These are phyloP conservation scores for Starmerella riodocensis DNA, from an alignment of 805 yeast genomes.

Conservation along the genomic window DNA sequence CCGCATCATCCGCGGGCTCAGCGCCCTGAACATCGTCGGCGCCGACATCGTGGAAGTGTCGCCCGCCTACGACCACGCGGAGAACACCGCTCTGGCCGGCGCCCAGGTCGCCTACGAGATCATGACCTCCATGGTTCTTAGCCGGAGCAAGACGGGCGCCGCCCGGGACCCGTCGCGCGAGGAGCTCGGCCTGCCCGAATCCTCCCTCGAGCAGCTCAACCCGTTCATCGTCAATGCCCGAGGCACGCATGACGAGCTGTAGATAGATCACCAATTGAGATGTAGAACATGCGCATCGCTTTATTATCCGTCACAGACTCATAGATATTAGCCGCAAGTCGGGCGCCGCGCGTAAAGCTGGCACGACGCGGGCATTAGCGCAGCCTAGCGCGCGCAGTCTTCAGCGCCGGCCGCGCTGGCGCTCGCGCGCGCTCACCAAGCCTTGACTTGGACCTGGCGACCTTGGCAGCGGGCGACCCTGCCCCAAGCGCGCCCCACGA, in stretches of 20 bases:
- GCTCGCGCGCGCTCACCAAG: no score
- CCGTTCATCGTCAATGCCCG: neutral
- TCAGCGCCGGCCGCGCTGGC: no score
- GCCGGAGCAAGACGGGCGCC: conserved; percentile 8
- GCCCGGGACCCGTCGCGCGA: conserved; percentile 21
- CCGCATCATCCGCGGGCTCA: conserved; percentile 44
- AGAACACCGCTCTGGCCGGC: conserved; percentile 50
- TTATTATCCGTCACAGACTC: no score
- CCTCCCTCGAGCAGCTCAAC: conserved; percentile 6
- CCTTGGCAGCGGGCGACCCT: no score
- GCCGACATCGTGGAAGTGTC: conserved; percentile 67
- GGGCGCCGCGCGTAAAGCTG: no score
- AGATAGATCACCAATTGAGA: no score
- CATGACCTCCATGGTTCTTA: conserved; percentile 61
- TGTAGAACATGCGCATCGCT: no score
- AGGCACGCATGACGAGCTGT: conserved; percentile 20
- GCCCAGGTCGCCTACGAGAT: conserved; percentile 57
- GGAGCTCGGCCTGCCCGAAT: conserved; percentile 13
- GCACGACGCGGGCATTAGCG: no score
- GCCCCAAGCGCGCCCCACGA: no score
- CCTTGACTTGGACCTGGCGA: no score
- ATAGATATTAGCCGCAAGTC: no score
- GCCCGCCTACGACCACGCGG: conserved; percentile 52
- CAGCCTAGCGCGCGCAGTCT: no score
- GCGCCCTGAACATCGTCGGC: conserved; percentile 50